phyloP scores from a whole-genome alignment of 805 yeast genomes.

The Kodamaea sagamina region DNA sequence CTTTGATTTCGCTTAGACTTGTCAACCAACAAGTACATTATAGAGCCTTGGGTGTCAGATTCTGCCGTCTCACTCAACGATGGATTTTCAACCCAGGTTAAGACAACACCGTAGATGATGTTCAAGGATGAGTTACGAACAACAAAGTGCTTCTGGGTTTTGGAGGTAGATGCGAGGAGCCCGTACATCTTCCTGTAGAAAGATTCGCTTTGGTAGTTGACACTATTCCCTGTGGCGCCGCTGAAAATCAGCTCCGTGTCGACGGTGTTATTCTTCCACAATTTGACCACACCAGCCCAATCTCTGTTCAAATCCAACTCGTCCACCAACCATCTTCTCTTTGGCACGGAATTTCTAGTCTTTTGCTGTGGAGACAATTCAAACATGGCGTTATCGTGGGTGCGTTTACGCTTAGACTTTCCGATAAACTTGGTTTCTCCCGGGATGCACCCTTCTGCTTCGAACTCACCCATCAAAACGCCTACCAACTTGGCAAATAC shows the following conservation, averaged over 20 bases:
- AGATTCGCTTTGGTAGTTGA: conserved; percentile 27
- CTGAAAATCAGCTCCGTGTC: conserved; percentile 18
- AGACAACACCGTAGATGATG: conserved; percentile 53
- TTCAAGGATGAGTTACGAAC: conserved; percentile 58
- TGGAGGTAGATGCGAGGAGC: conserved; percentile 31
- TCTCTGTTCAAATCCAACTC: conserved; percentile 52
- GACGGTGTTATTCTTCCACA: conserved; percentile 42
- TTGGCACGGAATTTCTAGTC: conserved; percentile 26
- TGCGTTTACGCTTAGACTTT: conserved; percentile 19
- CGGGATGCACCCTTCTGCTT: conserved; percentile 56
- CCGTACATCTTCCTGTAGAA: conserved; percentile 33
- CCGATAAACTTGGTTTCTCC: conserved; percentile 46
- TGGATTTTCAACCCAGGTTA: conserved; percentile 52
- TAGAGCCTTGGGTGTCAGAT: conserved; percentile 36
- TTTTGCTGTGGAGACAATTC: conserved; percentile 11
- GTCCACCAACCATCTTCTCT: conserved; percentile 58
- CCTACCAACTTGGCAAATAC: conserved; percentile 51
- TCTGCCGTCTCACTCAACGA: conserved; percentile 7
- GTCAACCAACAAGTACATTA: conserved; percentile 53
- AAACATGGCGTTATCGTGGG: conserved; percentile 20
- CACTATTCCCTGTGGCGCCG: conserved; percentile 14
- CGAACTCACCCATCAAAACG: conserved; percentile 55
- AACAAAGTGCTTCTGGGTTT: conserved; percentile 50
- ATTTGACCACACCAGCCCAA: conserved; percentile 46
- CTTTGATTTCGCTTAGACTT: conserved; percentile 54